Percentiles rank a stretch among this genome's conserved stretches.
Evolutionary conservation across 805 yeast species (phyloP).

Genomic region (Wickerhamiella cacticola): DNA sequence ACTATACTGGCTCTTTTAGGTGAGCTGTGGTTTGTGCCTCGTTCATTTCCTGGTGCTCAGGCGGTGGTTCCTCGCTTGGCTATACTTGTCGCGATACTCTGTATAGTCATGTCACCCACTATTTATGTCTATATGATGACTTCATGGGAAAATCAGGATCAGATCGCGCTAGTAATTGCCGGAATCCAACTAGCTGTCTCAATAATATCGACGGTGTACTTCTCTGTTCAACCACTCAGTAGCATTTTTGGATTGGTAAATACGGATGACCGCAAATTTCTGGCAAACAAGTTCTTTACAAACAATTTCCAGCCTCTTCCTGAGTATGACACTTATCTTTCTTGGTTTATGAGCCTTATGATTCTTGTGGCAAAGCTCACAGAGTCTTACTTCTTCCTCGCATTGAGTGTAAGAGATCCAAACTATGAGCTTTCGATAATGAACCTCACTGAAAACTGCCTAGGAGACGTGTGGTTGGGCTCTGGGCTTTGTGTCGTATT

Average conservation of each 20-base stretch:
- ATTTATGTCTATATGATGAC: slow-evolving; percentile 15
- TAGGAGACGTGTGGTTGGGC: slow-evolving; percentile 50
- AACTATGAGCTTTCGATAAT: slow-evolving; percentile 53
- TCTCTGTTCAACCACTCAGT: slow-evolving; percentile 52
- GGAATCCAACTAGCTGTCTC: slow-evolving; percentile 47
- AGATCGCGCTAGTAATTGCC: slow-evolving; percentile 32
- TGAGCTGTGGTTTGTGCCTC: slow-evolving; percentile 55
- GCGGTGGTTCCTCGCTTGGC: slow-evolving; percentile 41
- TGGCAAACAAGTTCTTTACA: slow-evolving; percentile 49
- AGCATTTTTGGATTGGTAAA: slow-evolving; percentile 35
- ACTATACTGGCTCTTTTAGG: slow-evolving; percentile 44
- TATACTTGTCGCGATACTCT: slow-evolving; percentile 34
- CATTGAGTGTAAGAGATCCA: slow-evolving; percentile 62
- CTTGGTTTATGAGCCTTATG: slow-evolving; percentile 56
- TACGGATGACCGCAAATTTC: slow-evolving; percentile 24
- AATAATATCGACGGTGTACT: slow-evolving; percentile 40
- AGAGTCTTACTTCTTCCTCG: slow-evolving; percentile 69
- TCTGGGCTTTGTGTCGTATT: slow-evolving; percentile 42
- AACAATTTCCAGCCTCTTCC: slow-evolving; percentile 42
- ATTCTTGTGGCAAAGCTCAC: slow-evolving; percentile 56
- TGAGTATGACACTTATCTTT: slow-evolving; percentile 46
- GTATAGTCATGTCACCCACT: slow-evolving; percentile 29
- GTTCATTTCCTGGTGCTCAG: slow-evolving; percentile 61
- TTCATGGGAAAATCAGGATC: slow-evolving; percentile 15
- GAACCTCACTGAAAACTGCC: slow-evolving; percentile 41